Conservation (phyloP, 176 grass and related monocot species). For the Luzula sylvatica region DNA sequence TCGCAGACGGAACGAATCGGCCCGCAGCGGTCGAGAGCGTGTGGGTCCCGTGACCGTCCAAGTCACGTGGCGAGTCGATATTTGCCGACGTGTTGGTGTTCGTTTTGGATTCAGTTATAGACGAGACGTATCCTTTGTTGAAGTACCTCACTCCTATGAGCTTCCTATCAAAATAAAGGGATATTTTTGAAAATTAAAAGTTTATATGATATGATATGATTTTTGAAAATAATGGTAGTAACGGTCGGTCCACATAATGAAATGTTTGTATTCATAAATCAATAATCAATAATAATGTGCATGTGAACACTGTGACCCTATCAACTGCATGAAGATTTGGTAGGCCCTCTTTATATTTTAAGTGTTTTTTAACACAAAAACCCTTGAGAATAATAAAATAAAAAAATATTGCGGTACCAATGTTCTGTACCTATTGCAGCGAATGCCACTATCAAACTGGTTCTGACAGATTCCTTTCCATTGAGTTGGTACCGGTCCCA, state of each 20-base stretch:
- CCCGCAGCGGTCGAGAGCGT: conserved; percentile 86
- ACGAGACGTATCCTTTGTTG: conserved; percentile 63
- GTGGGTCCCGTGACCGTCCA: conserved; percentile 85
- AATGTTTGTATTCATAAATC: no score
- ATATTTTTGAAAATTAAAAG: no score
- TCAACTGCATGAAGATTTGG: no score
- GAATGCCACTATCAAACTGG: conserved; percentile 43
- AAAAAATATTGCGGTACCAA: background rate
- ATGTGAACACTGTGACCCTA: no score
- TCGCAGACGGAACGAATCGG: conserved; percentile 35
- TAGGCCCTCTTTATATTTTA: no score
- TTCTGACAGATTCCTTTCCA: conserved; percentile 85
- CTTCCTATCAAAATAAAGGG: conserved; percentile 43
- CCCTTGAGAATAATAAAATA: background rate
- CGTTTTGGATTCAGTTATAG: conserved; percentile 11
- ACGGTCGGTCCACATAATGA: background rate
- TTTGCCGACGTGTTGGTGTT: conserved; percentile 2
- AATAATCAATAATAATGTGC: no score
- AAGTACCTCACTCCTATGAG: conserved; percentile 75
- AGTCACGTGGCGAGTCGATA: conserved; percentile 37
- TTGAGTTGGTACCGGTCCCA: conserved; percentile 43
- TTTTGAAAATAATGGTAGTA: background rate
- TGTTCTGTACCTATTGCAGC: conserved; percentile 65
- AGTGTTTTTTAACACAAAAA: background rate
- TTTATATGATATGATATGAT: no score